A percentile compares a stretch with the other conserved stretches of the same genome.
Conservation (phyloP, 257 asterid species). For the Craterostigma plantagineum region DNA sequence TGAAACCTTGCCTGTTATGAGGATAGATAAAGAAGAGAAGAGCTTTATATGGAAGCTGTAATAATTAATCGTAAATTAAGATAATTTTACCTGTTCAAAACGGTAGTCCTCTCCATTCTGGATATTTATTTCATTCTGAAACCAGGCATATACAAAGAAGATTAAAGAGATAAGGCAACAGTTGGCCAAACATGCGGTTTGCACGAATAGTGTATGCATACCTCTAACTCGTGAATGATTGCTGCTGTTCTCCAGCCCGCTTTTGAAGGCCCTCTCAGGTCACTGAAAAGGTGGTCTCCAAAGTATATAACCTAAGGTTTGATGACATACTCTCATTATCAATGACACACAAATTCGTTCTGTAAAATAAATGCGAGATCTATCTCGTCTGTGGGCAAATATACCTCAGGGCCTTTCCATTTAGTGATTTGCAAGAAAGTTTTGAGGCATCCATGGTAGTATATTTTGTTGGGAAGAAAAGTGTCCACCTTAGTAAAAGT, state of each 20-base stretch:
- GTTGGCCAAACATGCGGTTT: neutral
- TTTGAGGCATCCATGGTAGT: conserved; percentile 91
- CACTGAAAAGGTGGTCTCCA: conserved; percentile 97
- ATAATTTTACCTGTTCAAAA: conserved; percentile 96
- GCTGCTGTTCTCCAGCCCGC: conserved; percentile 99
- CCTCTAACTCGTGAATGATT: conserved; percentile 84
- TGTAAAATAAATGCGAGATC: neutral
- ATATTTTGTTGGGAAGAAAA: conserved; percentile 64
- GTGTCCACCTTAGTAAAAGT: conserved; percentile 76
- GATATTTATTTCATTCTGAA: conserved; percentile 81
- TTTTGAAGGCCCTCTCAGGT: conserved; percentile 93
- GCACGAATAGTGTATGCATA: conserved; percentile 12
- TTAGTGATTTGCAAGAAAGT: conserved; percentile 79
- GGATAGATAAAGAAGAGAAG: neutral
- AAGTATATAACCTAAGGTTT: conserved; percentile 72
- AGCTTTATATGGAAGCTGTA: neutral
- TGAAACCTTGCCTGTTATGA: conserved; percentile 70
- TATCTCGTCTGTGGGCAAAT: conserved; percentile 6
- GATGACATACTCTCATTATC: neutral
- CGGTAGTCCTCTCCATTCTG: conserved; percentile 80
- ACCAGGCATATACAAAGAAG: conserved; percentile 12
- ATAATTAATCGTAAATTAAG: no score
- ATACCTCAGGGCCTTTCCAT: conserved; percentile 98
- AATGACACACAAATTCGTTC: conserved; percentile 5
- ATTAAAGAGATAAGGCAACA: neutral